Evolutionary conservation across 163 green algal species (phyloP).

Genomic region (Botryococcus braunii): DNA sequence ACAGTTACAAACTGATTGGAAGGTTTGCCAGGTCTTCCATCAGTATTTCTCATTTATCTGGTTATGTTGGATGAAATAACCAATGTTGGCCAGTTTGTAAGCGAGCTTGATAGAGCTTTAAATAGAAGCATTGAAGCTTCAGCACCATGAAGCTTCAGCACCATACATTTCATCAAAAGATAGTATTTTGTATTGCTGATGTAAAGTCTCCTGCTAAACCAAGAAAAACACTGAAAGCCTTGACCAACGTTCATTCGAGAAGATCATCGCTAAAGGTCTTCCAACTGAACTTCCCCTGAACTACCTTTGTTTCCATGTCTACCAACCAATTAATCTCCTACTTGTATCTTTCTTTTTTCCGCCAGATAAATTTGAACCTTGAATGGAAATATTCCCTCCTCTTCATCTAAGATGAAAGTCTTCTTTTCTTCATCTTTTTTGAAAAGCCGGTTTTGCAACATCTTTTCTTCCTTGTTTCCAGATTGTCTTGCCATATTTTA

Average conservation of each 20-base stretch:
- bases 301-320: slow-evolving; percentile 57
- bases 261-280: slow-evolving; percentile 43
- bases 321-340: slow-evolving; percentile 51
- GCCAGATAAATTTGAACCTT: slow-evolving; percentile 33
- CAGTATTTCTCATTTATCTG: slow-evolving; percentile 54
- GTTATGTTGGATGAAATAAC: slow-evolving; percentile 47
- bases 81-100: slow-evolving; percentile 41
- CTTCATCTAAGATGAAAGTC: slow-evolving; percentile 11
- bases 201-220: slow-evolving; percentile 43
- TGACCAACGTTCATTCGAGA: slow-evolving; percentile 53
- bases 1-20: slow-evolving; percentile 59
- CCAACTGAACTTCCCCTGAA: slow-evolving; percentile 37
- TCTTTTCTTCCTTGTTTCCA: too few relatives aligned
- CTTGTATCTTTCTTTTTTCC: slow-evolving; percentile 40
- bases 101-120: slow-evolving; percentile 49
- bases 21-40: slow-evolving; percentile 48
- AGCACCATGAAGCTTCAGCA: slow-evolving; percentile 42
- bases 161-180: slow-evolving; percentile 57
- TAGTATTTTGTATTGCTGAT: slow-evolving; percentile 39
- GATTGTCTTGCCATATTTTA: too few relatives aligned
- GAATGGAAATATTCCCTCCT: not conserved
- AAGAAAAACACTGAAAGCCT: slow-evolving; percentile 47
- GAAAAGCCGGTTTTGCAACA: too few relatives aligned
- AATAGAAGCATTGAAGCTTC: too few relatives aligned
- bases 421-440: too few relatives aligned